phyloP scores from a whole-genome alignment of 306 rosid species.

The Rosa lucieae region DNA sequence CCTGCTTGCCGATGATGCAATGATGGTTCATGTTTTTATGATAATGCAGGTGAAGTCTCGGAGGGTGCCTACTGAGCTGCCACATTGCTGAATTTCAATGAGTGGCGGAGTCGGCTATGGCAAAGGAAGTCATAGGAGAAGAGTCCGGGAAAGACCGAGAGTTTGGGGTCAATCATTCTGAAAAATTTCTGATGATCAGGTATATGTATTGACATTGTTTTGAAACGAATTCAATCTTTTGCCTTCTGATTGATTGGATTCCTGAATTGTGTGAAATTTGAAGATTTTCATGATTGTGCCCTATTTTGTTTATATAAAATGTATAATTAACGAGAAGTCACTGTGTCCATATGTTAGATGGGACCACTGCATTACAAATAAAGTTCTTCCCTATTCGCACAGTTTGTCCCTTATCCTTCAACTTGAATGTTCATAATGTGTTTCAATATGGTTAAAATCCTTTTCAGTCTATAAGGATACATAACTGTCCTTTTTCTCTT shows the following conservation, averaged over 20 bases:
- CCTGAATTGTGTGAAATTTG: constrained; percentile 11
- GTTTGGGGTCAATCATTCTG: constrained; percentile 64
- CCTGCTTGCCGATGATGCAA: constrained; percentile 2
- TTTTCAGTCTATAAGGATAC: neutral
- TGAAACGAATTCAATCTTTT: constrained; percentile 7
- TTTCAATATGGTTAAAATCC: neutral
- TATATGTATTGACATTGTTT: constrained; percentile 13
- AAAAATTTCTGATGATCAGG: constrained; percentile 75
- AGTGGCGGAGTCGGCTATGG: constrained; percentile 76
- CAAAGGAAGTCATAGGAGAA: constrained; percentile 68
- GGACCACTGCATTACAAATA: neutral
- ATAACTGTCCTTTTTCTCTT: neutral
- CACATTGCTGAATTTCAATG: constrained; percentile 26
- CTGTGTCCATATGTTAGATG: neutral
- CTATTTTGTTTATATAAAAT: neutral
- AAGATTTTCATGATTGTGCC: neutral
- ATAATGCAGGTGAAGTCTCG: constrained; percentile 27
- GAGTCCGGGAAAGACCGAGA: constrained; percentile 71
- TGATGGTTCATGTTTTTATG: constrained; percentile 20
- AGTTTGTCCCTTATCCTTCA: too few relatives aligned
- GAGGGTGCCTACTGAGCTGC: constrained; percentile 31
- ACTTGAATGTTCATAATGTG: neutral
- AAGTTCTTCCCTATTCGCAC: neutral
- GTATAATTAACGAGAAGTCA: neutral
- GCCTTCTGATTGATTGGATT: constrained; percentile 18